Conservation (phyloP, 345 rosid species). For the Crucihimalaya himalaica region DNA sequence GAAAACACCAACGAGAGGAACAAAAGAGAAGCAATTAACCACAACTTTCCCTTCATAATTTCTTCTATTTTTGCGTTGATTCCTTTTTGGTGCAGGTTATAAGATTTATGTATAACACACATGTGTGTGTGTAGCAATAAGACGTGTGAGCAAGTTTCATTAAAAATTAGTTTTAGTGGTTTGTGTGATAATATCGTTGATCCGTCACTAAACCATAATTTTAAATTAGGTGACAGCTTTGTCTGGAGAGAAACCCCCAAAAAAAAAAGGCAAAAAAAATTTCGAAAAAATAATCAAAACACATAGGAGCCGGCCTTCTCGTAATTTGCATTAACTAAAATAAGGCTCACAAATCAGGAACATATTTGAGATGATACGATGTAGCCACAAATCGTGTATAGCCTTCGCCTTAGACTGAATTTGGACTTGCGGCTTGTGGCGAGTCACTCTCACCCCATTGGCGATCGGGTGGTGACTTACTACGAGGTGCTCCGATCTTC, state of each 20-base stretch:
- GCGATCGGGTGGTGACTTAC: slow-evolving; percentile 34
- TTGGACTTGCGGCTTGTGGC: slow-evolving; percentile 5
- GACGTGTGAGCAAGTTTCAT: too few species aligned
- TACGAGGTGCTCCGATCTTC: slow-evolving; percentile 25
- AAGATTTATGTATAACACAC: too few species aligned
- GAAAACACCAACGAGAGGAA: not conserved
- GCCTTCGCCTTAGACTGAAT: not conserved
- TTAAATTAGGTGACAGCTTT: too few species aligned
- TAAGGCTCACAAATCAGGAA: not conserved
- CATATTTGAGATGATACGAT: not conserved
- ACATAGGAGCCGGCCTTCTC: not conserved
- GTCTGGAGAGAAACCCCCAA: too few species aligned
- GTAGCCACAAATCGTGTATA: not conserved
- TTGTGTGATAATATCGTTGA: too few species aligned
- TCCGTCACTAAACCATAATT: too few species aligned
- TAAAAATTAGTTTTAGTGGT: too few species aligned
- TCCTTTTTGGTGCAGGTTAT: too few species aligned
- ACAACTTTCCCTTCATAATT: not conserved
- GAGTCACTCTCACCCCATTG: slow-evolving; percentile 23
- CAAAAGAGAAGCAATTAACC: not conserved
- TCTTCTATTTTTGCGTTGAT: too few species aligned
- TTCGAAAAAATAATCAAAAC: not conserved
- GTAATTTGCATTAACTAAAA: not conserved
- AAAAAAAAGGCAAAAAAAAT: too few species aligned
- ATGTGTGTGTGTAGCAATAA: too few species aligned